A percentile compares a stretch with the other conserved stretches of the same genome.
Evolutionary conservation across 371 early-diverging fungal species (phyloP).

Genomic region (Thermomucor indicae-seudaticae): DNA sequence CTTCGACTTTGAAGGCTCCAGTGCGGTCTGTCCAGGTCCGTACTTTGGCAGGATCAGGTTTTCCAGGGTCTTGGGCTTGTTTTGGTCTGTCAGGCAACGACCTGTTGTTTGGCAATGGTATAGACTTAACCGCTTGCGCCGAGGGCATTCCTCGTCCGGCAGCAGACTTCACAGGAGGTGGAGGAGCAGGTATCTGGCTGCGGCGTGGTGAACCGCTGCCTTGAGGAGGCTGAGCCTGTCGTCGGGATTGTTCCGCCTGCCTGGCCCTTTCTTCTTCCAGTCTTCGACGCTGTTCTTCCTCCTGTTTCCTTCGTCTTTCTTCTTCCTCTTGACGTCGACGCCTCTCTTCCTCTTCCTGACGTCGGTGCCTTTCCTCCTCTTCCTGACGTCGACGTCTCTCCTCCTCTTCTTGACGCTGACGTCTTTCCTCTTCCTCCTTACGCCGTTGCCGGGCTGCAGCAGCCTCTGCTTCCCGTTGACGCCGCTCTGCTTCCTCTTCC

Average conservation of each 20-base stretch:
- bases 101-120: slow-evolving; percentile 17
- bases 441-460: slow-evolving; percentile 20
- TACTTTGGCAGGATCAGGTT: slow-evolving; percentile 59
- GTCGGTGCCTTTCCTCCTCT: slow-evolving; percentile 18
- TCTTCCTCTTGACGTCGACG: slow-evolving; percentile 31
- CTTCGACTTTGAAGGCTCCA: slow-evolving; percentile 89
- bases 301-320: slow-evolving; percentile 33
- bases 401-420: slow-evolving; percentile 23
- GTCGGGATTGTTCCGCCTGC: slow-evolving; percentile 5
- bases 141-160: slow-evolving; percentile 10
- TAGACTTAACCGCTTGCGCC: slow-evolving; percentile 19
- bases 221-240: slow-evolving; percentile 12
- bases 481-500: slow-evolving; percentile 23
- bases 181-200: slow-evolving; percentile 24
- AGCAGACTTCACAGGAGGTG: slow-evolving; percentile 14
- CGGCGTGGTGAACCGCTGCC: slow-evolving; percentile 18
- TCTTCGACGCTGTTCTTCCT: slow-evolving; percentile 27
- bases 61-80: slow-evolving; percentile 23
- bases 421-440: slow-evolving; percentile 19
- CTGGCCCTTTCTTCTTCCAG: slow-evolving; percentile 2
- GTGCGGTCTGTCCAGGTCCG: slow-evolving; percentile 93
- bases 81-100: slow-evolving; percentile 23
- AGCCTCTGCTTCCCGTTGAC: slow-evolving; percentile 25
- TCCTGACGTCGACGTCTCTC: slow-evolving; percentile 28
- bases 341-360: slow-evolving; percentile 23